Base-by-base conservation (phyloP, 2,329 filamentous ascomycete species). In the Aspergillus sp. region DNA sequence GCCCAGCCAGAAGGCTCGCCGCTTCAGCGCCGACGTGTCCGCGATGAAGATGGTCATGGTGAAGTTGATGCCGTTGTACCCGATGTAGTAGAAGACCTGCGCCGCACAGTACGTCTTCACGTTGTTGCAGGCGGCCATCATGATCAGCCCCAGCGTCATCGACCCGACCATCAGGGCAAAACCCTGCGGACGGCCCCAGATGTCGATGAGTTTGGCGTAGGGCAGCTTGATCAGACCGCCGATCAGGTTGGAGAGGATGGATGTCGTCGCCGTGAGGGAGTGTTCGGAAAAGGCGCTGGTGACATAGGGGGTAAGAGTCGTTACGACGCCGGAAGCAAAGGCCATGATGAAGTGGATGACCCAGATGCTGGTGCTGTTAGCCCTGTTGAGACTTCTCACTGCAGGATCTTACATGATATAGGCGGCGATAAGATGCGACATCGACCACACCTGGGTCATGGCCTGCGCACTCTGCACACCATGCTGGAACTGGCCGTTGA, bases 31-130 rank as follows among this genome's bases (percentile, higher is more conserved):
- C 0, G 85, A 83, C 0, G 83, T 85, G 61, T 88, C 85, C 20
- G 84, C 82, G 49, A 85, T 78, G 62, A 87, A 82, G 47, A 88
- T 76, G 46, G 75, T 76, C 4, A 86, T 64, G 32, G 77, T 78
- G 57, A 83, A 83, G 25, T 74, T 73, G 5, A 86, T 70, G 5
- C 81, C 81, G 34, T 79, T 74, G 49, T 74, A 63, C 2, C 85
- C 85, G 23, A 85, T 77, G 61, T 76, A 78, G 64, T 84, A 86
- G 52, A 88, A 79, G 1, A 86, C 81, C 44, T 84, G 79, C 1
- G 82, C 84, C 1, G 84, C 84, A 16, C 82, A 81, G 62, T 86
- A 88, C 1, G 78, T 81, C 62, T 82, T 71, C 14, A 87, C 79
- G 51, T 81, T 81, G 4, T 77, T 74, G 66, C 83, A 86, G 1